Evolutionary conservation across 768 basidiomycete species (phyloP).

Genomic region (Podaxis mareebaensis): DNA sequence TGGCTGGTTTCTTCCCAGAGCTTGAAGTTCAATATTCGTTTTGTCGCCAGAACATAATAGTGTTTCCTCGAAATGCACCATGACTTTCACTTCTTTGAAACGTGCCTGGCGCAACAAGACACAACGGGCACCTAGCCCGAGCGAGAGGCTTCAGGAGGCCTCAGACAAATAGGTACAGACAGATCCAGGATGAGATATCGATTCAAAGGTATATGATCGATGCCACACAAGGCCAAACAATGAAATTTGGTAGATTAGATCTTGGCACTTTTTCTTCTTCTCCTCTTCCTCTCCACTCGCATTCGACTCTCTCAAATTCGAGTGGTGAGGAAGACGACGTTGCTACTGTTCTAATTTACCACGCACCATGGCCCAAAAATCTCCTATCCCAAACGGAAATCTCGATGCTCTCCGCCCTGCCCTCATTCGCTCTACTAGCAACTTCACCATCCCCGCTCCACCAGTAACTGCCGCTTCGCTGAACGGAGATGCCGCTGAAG

Average conservation of each 20-base stretch:
- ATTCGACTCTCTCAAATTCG: constrained; percentile 36
- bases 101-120: too few relatives aligned
- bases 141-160: too few relatives aligned
- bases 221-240: constrained; percentile 34
- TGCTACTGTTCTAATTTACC: constrained; percentile 12
- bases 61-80: too few relatives aligned
- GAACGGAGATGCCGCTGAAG: constrained; percentile 29
- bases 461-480: constrained; percentile 35
- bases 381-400: constrained; percentile 22
- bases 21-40: too few relatives aligned
- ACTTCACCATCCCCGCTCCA: constrained; percentile 33
- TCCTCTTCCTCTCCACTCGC: constrained; percentile 54
- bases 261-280: constrained; percentile 37
- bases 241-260: constrained; percentile 37
- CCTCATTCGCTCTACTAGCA: constrained; percentile 47
- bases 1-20: too few relatives aligned
- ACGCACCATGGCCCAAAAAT: constrained; percentile 16
- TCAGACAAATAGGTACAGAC: not conserved
- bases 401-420: constrained; percentile 34
- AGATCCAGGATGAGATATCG: not conserved
- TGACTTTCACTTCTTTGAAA: too few relatives aligned
- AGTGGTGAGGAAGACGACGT: constrained; percentile 48
- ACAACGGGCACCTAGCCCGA: too few relatives aligned
- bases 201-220: not conserved
- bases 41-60: too few relatives aligned